Percentiles rank a stretch among this genome's conserved stretches.
These are phyloP conservation scores for Trifolium dubium DNA, from an alignment of 306 rosid genomes.

Conservation along the genomic window DNA sequence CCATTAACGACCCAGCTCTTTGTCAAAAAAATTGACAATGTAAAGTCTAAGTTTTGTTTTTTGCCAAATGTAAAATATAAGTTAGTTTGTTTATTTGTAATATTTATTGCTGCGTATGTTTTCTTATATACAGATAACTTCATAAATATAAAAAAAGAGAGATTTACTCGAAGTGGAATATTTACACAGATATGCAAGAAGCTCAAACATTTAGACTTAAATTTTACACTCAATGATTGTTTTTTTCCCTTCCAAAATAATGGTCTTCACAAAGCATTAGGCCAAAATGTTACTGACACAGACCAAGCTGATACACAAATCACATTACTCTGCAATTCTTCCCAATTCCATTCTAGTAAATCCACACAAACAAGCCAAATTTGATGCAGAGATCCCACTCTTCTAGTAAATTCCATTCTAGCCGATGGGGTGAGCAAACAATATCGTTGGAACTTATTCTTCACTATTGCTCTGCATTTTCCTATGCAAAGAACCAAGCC, in stretches of 20 bases:
- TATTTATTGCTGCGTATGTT: too few relatives aligned
- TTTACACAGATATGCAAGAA: conserved; percentile 45
- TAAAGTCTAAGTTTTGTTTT: too few relatives aligned
- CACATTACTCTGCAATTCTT: conserved; percentile 23
- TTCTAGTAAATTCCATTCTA: too few relatives aligned
- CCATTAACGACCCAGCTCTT: too few relatives aligned
- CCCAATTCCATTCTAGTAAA: conserved; percentile 37
- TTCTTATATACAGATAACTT: too few relatives aligned
- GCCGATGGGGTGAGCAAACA: conserved; percentile 25
- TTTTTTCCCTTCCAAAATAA: conserved; percentile 27
- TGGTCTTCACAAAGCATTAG: conserved; percentile 33
- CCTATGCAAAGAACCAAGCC: conserved; percentile 94
- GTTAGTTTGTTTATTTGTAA: too few relatives aligned
- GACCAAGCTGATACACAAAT: conserved; percentile 32
- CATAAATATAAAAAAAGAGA: background rate
- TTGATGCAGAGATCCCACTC: conserved; percentile 37
- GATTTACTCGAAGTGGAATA: conserved; percentile 25
- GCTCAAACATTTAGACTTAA: conserved; percentile 32
- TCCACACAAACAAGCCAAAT: conserved; percentile 43
- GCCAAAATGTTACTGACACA: conserved; percentile 22
- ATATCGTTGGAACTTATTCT: conserved; percentile 32
- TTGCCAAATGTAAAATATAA: too few relatives aligned
- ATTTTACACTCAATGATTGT: conserved; percentile 38
- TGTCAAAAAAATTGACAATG: too few relatives aligned
- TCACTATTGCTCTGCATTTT: conserved; percentile 23